A percentile compares a stretch with the other conserved stretches of the same genome.
phyloP scores from a whole-genome alignment of 768 basidiomycete genomes.

The Collybia mongolica region DNA sequence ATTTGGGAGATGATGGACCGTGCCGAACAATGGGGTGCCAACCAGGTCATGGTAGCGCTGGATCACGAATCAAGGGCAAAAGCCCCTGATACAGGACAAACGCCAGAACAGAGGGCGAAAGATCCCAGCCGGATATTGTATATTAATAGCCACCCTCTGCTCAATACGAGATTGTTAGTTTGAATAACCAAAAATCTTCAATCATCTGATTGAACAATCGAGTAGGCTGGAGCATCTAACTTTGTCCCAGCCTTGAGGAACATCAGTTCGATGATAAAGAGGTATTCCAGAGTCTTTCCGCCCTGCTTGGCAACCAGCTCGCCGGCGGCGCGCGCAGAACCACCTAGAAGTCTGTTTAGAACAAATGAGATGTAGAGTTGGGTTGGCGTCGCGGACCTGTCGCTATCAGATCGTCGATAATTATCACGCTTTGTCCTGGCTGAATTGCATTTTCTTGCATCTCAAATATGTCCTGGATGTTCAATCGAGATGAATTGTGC shows the following conservation, averaged over 20 bases:
- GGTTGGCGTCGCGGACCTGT: slow-evolving; percentile 57
- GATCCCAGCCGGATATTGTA: slow-evolving; percentile 57
- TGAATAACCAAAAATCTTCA: slow-evolving; percentile 31
- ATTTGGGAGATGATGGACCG: slow-evolving; percentile 56
- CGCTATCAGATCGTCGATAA: slow-evolving; percentile 95
- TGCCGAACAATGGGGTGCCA: slow-evolving; percentile 43
- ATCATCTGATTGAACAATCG: slow-evolving; percentile 79
- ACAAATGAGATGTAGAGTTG: background rate
- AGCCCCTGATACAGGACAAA: slow-evolving; percentile 22
- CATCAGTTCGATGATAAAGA: slow-evolving; percentile 87
- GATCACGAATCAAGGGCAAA: slow-evolving; percentile 33
- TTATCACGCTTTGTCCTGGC: slow-evolving; percentile 78
- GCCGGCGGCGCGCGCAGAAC: slow-evolving; percentile 91
- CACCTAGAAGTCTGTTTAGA: slow-evolving; percentile 48
- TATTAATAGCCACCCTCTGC: slow-evolving; percentile 72
- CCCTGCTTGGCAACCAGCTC: slow-evolving; percentile 82
- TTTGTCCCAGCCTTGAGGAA: slow-evolving; percentile 75
- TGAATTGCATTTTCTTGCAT: slow-evolving; percentile 88
- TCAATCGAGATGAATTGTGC: background rate
- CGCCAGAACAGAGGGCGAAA: slow-evolving; percentile 17
- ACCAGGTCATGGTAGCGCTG: slow-evolving; percentile 52
- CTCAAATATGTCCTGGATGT: slow-evolving; percentile 85
- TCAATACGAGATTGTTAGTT: slow-evolving; percentile 71
- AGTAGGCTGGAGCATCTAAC: slow-evolving; percentile 87
- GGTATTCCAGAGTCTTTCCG: slow-evolving; percentile 85